Evolutionary conservation across 2,329 filamentous ascomycete genomes (phyloP).

Genomic region (Blumeriella jaapii): DNA sequence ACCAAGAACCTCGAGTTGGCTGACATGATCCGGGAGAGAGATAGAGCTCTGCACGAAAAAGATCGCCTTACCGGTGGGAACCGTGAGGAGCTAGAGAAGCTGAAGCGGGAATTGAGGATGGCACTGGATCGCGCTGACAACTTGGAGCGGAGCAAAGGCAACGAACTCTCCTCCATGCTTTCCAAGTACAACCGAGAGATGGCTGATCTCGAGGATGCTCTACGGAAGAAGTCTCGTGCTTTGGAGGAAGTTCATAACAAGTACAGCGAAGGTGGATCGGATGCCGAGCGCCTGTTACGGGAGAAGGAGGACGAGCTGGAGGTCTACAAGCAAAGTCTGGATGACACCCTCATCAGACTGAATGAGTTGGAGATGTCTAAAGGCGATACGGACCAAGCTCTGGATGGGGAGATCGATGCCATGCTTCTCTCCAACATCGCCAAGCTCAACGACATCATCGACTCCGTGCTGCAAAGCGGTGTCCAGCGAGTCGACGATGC

Average conservation of each 20-base stretch:
- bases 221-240: slow-evolving; percentile 76
- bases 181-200: slow-evolving; percentile 96
- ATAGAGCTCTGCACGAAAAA: slow-evolving; percentile 85
- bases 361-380: slow-evolving; percentile 73
- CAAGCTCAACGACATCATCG: slow-evolving; percentile 96
- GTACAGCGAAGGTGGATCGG: slow-evolving; percentile 68
- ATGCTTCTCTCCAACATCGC: slow-evolving; percentile 75
- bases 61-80: slow-evolving; percentile 77
- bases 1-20: slow-evolving; percentile 98
- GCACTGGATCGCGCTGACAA: slow-evolving; percentile 88
- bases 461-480: slow-evolving; percentile 87
- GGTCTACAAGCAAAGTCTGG: slow-evolving; percentile 96
- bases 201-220: slow-evolving; percentile 86
- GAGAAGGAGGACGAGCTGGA: slow-evolving; percentile 98
- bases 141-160: slow-evolving; percentile 83
- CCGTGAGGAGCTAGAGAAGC: slow-evolving; percentile 87
- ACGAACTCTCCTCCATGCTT: slow-evolving; percentile 87
- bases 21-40: slow-evolving; percentile 95
- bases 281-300: slow-evolving; percentile 72
- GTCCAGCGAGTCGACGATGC: slow-evolving; percentile 93
- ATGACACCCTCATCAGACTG: slow-evolving; percentile 85
- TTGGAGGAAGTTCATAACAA: slow-evolving; percentile 75
- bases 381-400: slow-evolving; percentile 63
- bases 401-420: slow-evolving; percentile 85
- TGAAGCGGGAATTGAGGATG: slow-evolving; percentile 86